A percentile compares a stretch with the other conserved stretches of the same genome.
phyloP scores from a whole-genome alignment of 495 filamentous ascomycete species.

The Rhizodiscina lignyota region DNA sequence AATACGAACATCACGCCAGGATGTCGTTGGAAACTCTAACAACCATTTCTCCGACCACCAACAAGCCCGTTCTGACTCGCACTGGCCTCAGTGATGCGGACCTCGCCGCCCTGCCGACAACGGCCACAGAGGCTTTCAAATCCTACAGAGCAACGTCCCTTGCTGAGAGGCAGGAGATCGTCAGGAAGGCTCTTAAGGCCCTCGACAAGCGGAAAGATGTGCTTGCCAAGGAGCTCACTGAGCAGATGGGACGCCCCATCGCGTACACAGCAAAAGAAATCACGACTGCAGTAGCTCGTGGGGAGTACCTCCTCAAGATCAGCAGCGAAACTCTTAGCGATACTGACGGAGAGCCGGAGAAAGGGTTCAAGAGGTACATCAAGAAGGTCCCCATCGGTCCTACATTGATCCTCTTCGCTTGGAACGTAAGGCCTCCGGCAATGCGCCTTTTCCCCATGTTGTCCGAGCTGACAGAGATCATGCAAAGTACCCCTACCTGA shows the following conservation, averaged over 20 bases:
- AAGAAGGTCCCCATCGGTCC: conserved; percentile 72
- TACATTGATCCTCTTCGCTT: conserved; percentile 76
- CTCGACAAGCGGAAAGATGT: conserved; percentile 57
- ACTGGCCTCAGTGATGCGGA: conserved; percentile 51
- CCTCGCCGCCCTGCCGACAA: conserved; percentile 44
- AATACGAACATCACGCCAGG: too few relatives aligned
- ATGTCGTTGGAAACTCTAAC: conserved; percentile 73
- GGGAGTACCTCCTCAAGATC: conserved; percentile 66
- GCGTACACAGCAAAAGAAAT: conserved; percentile 70
- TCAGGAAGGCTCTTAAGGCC: conserved; percentile 54
- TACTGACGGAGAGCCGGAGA: conserved; percentile 62
- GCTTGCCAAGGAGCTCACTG: conserved; percentile 66
- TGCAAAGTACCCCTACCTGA: conserved; percentile 74
- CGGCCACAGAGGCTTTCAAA: conserved; percentile 54
- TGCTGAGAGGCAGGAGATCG: conserved; percentile 52
- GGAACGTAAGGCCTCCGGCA: conserved; percentile 60
- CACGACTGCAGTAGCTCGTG: conserved; percentile 61
- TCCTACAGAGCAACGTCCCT: conserved; percentile 48
- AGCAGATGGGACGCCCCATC: conserved; percentile 90
- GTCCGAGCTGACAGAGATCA: conserved; percentile 1
- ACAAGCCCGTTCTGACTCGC: conserved; percentile 57
- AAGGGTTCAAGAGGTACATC: conserved; percentile 79
- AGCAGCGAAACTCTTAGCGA: conserved; percentile 55
- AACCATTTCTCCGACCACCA: conserved; percentile 79
- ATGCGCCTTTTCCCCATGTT: too few relatives aligned